Conservation (phyloP, 2,329 filamentous ascomycete genomes). For the Drechslerella coelobrocha region DNA sequence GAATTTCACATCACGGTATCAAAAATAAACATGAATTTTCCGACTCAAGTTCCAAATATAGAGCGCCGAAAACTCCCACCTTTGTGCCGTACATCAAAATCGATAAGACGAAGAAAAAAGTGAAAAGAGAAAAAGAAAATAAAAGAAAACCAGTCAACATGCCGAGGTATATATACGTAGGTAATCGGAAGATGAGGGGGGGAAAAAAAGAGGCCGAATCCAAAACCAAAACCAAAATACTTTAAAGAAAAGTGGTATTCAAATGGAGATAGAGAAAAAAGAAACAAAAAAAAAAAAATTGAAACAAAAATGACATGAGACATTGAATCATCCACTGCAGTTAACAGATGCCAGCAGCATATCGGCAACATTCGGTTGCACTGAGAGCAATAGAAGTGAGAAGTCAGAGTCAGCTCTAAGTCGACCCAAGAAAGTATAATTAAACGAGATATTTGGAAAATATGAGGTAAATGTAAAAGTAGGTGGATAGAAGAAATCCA, state of each 20-base stretch:
- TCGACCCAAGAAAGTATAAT: too few relatives aligned
- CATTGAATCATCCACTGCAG: constrained; percentile 11
- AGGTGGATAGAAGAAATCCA: too few relatives aligned
- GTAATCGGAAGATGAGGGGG: constrained; percentile 3
- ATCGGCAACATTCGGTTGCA: neutral
- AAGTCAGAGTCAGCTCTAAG: too few relatives aligned
- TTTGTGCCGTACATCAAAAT: constrained; percentile 35
- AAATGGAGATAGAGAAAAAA: neutral
- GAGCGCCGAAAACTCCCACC: constrained; percentile 44
- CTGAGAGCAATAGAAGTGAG: neutral
- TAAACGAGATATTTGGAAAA: too few relatives aligned
- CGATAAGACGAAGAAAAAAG: constrained; percentile 10
- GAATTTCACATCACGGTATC: constrained; percentile 2
- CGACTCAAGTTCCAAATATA: constrained; percentile 1
- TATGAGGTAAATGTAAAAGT: too few relatives aligned
- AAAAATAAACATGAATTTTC: constrained; percentile 20
- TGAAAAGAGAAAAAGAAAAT: constrained; percentile 8
- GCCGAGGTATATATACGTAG: constrained; percentile 22
- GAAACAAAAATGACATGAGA: constrained; percentile 18
- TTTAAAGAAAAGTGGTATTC: neutral
- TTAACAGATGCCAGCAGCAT: neutral
- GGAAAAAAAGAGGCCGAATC: constrained; percentile 6
- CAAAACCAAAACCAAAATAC: neutral
- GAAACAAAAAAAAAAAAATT: constrained; percentile 15
- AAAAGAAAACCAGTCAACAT: constrained; percentile 22